Evolutionary conservation across 1,284 basidiomycete species (phyloP).

Genomic region (Moniliophthora roreri): DNA sequence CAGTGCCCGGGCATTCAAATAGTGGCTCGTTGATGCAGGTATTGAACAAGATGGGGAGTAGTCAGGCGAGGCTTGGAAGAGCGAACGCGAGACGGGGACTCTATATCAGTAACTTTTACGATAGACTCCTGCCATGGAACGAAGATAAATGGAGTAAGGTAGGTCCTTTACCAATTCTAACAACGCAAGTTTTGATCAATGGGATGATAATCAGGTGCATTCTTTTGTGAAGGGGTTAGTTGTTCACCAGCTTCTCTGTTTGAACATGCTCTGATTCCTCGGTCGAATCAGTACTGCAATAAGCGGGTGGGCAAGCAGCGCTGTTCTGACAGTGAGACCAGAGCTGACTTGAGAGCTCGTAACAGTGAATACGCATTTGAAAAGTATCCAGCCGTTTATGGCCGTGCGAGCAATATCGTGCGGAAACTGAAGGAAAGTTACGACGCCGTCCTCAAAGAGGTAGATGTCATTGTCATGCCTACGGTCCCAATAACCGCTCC

Average conservation of each 20-base stretch:
- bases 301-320: slow-evolving; percentile 12
- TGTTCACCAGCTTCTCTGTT: neutral
- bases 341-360: neutral
- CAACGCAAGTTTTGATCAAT: neutral
- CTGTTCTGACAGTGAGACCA: neutral
- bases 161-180: neutral
- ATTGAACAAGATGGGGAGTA: slow-evolving; percentile 21
- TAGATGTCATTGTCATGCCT: slow-evolving; percentile 45
- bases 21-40: slow-evolving; percentile 18
- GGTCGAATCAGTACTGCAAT: slow-evolving; percentile 11
- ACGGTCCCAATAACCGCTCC: slow-evolving; percentile 30
- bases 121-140: slow-evolving; percentile 36
- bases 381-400: slow-evolving; percentile 24
- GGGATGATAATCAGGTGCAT: neutral
- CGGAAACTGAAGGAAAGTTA: slow-evolving; percentile 42
- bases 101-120: slow-evolving; percentile 36
- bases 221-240: slow-evolving; percentile 6
- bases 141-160: slow-evolving; percentile 40
- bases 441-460: slow-evolving; percentile 32
- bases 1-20: slow-evolving; percentile 24
- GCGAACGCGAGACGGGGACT: slow-evolving; percentile 31
- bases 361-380: slow-evolving; percentile 17
- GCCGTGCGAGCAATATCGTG: slow-evolving; percentile 38
- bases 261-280: neutral
- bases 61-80: slow-evolving; percentile 23